phyloP scores from a whole-genome alignment of 345 rosid species.

The Dimocarpus longan region DNA sequence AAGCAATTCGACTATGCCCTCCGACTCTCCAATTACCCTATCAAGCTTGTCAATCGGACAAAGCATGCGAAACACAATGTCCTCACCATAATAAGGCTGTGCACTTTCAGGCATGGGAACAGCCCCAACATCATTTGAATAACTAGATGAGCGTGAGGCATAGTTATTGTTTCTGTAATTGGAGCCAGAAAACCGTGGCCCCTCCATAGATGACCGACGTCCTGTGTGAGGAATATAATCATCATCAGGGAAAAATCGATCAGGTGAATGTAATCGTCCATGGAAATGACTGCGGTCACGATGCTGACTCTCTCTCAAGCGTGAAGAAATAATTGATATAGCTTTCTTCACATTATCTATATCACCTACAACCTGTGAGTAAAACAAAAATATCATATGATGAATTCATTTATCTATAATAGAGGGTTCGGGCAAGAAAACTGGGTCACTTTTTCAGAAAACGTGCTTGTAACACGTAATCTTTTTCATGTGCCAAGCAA shows the following conservation, averaged over 20 bases:
- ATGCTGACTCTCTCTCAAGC: constrained; percentile 96
- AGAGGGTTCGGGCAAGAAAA: too few relatives aligned
- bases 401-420: not conserved
- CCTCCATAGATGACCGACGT: constrained; percentile 62
- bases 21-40: constrained; percentile 69
- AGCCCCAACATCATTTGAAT: constrained; percentile 46
- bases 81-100: constrained; percentile 68
- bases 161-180: constrained; percentile 58
- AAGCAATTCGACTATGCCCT: constrained; percentile 80
- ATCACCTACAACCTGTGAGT: constrained; percentile 84
- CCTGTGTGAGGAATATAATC: constrained; percentile 66
- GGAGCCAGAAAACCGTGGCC: constrained; percentile 51
- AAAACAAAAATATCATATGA: constrained; percentile 19
- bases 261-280: constrained; percentile 79
- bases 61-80: constrained; percentile 85
- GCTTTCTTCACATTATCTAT: constrained; percentile 79
- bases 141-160: constrained; percentile 58
- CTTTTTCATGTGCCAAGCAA: not conserved
- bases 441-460: not conserved
- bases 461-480: not conserved
- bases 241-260: constrained; percentile 69
- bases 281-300: constrained; percentile 85
- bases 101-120: constrained; percentile 51
- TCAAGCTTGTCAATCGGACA: constrained; percentile 86
- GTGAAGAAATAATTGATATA: constrained; percentile 68